Conservation (phyloP, 345 rosid genomes). For the Camelina sativa region DNA sequence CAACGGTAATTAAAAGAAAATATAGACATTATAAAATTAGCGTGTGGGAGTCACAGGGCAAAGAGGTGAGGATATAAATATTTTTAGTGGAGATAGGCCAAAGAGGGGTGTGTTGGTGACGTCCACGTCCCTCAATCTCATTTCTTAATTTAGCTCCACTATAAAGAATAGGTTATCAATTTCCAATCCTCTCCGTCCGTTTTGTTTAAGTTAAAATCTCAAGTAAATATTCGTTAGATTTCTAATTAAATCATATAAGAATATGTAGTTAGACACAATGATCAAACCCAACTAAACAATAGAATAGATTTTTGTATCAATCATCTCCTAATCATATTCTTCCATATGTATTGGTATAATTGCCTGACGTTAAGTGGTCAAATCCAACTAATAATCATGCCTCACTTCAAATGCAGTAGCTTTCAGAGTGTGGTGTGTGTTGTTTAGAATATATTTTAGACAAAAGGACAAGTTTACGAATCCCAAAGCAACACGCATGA, state of each 20-base stretch:
- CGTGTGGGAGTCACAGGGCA: constrained; percentile 34
- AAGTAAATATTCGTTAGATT: not conserved
- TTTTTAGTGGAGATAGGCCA: constrained; percentile 52
- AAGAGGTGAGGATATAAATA: constrained; percentile 1
- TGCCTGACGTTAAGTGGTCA: constrained; percentile 25
- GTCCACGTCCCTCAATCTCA: constrained; percentile 51
- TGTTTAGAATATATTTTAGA: not conserved
- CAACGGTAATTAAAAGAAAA: not conserved
- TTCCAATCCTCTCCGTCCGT: constrained; percentile 19
- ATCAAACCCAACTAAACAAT: constrained; percentile 25
- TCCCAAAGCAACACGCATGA: constrained; percentile 20
- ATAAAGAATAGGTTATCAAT: constrained; percentile 26
- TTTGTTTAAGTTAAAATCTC: constrained; percentile 5
- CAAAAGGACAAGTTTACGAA: constrained; percentile 2
- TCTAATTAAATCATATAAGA: not conserved
- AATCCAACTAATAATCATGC: constrained; percentile 36
- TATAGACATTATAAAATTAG: not conserved
- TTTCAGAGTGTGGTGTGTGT: constrained; percentile 20
- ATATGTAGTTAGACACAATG: constrained; percentile 2
- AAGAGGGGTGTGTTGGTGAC: constrained; percentile 48
- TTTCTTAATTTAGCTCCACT: constrained; percentile 39
- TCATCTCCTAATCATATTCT: constrained; percentile 38
- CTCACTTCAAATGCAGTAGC: constrained; percentile 32
- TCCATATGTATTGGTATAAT: constrained; percentile 37
- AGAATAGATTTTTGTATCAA: not conserved